Conservation (phyloP, 441 rosid genomes). For the Capsella rubella region DNA sequence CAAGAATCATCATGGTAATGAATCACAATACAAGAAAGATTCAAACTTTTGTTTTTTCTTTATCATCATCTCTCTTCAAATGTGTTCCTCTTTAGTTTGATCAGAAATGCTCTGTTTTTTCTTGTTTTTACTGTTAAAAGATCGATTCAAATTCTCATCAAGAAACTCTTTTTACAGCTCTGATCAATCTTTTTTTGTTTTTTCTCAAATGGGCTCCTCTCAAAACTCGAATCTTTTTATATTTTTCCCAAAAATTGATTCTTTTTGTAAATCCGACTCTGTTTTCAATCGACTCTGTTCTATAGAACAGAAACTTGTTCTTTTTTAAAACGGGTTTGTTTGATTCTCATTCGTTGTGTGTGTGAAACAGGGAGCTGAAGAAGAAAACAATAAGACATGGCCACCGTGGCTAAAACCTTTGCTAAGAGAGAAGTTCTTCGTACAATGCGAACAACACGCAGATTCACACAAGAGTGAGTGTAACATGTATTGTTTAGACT, state of each 20-base stretch:
- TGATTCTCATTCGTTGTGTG: background rate
- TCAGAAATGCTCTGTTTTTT: slow-evolving; percentile 28
- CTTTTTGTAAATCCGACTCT: background rate
- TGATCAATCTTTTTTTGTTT: background rate
- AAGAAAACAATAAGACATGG: slow-evolving; percentile 71
- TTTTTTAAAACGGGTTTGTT: background rate
- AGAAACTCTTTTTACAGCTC: slow-evolving; percentile 3
- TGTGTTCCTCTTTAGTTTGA: slow-evolving; percentile 17
- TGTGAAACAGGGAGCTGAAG: slow-evolving; percentile 57
- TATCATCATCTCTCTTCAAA: background rate
- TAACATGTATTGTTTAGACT: slow-evolving; percentile 91
- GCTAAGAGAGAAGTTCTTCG: slow-evolving; percentile 75
- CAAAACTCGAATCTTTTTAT: slow-evolving; percentile 2
- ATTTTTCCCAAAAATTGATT: background rate
- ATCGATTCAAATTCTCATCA: background rate
- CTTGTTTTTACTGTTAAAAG: slow-evolving; percentile 14
- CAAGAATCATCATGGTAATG: slow-evolving; percentile 69
- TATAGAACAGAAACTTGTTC: no score
- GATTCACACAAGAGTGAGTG: slow-evolving; percentile 97
- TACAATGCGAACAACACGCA: slow-evolving; percentile 82
- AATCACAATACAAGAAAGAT: background rate
- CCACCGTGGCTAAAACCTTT: slow-evolving; percentile 91
- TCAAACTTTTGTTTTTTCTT: background rate
- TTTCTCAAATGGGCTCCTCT: background rate
- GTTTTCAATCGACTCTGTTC: slow-evolving; percentile 6